Evolutionary conservation across 768 basidiomycete genomes (phyloP), one percentile per base, ranked within the genome.

Genomic region (Boletus pseudopeckii): DNA sequence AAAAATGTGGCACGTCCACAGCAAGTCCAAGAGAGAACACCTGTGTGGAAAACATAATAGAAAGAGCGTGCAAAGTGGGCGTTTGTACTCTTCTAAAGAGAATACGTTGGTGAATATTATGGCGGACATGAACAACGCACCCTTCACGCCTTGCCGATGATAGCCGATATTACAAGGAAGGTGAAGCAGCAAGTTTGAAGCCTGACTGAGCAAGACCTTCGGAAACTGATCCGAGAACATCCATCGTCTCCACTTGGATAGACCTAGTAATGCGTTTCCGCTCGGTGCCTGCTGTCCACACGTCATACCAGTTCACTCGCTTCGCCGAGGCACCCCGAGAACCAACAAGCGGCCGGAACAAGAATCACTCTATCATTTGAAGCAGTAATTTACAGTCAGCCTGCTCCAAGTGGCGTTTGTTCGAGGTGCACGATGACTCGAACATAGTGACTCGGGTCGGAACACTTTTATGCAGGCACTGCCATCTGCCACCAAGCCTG

Each of bases 61-160:
- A 68, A 64, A 48, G 46, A 43, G 54, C 53, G 20, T 48, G 58
- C 52, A 58, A 45, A 57, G 41, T 46, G 55, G 54, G 52, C 4
- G 48, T 33, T 42, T 18, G 39, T 26, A 57, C 44, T 18, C 50
- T 68, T 64, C 64, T 39, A 56, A 56, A 58, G 47, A 60, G 58
- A 67, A 64, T 34, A 7, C 39, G 24, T 41, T 63, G 56, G 55
- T 48, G 48, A 57, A 60, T 52, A 59, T 32, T 52, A 59, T 32
- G 55, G 56, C 67, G 67, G 67, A 68, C 61, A 68, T 68, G 67
- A 68, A 61, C 46, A 56, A 56, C 44, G 50, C 60, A 53, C 28
- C 49, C 47, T 54, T 50, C 60, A 68, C 55, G 48, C 61, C 52
- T 55, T 53, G 49, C 43, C 18, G 28, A 56, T 18, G 43, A 45